Evolutionary conservation across 352 stramenopile species (phyloP).

Genomic region (Pythium rhizo-oryzae): DNA sequence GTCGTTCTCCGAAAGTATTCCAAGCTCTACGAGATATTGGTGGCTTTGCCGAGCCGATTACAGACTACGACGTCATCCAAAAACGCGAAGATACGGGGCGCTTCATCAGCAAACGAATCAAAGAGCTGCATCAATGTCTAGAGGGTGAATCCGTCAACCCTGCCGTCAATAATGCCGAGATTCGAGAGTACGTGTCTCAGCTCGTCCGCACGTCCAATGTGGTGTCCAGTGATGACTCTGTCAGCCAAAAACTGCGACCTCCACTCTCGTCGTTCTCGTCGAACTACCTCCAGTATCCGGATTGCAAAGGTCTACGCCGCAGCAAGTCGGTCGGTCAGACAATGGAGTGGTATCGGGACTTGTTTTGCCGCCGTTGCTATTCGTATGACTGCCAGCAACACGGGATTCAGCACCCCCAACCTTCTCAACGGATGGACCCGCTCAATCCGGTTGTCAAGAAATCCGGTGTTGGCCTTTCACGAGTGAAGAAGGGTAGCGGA

Average conservation of each 20-base stretch:
- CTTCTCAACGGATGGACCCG: slow-evolving; percentile 48
- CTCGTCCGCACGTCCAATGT: slow-evolving; percentile 6
- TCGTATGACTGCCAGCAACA: slow-evolving; percentile 92
- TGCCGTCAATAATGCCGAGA: background rate
- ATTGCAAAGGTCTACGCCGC: slow-evolving; percentile 42
- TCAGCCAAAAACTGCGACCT: slow-evolving; percentile 4
- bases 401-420: slow-evolving; percentile 70
- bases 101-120: slow-evolving; percentile 29
- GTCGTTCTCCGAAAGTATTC: slow-evolving; percentile 50
- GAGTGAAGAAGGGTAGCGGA: background rate
- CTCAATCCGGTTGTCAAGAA: slow-evolving; percentile 55
- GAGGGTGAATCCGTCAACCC: background rate
- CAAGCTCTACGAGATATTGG: slow-evolving; percentile 39
- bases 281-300: slow-evolving; percentile 42
- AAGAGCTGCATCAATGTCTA: slow-evolving; percentile 16
- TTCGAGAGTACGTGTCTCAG: slow-evolving; percentile 10
- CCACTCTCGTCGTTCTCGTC: slow-evolving; percentile 60
- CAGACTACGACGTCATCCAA: slow-evolving; percentile 54
- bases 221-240: background rate
- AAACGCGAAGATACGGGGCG: slow-evolving; percentile 35
- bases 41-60: slow-evolving; percentile 38
- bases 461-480: slow-evolving; percentile 20
- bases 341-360: slow-evolving; percentile 77
- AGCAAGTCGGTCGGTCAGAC: slow-evolving; percentile 50
- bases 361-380: slow-evolving; percentile 92